phyloP scores from a whole-genome alignment of 176 grass and related monocot genomes.

The Themeda triandra region DNA sequence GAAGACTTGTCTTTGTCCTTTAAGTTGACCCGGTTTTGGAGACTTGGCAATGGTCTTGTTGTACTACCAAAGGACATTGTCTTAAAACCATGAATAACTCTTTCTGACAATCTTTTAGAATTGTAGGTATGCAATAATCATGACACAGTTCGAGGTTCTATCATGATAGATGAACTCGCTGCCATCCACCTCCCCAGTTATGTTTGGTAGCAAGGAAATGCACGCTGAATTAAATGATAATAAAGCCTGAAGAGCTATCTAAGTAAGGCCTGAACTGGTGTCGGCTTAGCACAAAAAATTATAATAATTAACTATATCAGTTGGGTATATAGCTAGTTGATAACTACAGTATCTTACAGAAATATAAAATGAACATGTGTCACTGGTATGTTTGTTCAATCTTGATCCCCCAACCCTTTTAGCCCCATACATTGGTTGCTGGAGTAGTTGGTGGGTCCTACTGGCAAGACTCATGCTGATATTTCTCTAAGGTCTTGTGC shows the following conservation, averaged over 20 bases:
- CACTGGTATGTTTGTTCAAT: neutral
- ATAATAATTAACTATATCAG: neutral
- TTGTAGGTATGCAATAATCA: neutral
- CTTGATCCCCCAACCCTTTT: neutral
- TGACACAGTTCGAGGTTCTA: neutral
- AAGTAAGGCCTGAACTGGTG: neutral
- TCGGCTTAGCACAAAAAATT: neutral
- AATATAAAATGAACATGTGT: neutral
- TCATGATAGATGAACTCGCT: neutral
- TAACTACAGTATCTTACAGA: neutral
- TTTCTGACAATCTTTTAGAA: neutral
- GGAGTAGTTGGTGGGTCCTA: neutral
- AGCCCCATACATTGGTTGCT: neutral
- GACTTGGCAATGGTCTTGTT: neutral
- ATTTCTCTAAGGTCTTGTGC: neutral
- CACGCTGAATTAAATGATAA: neutral
- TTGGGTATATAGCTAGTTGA: neutral
- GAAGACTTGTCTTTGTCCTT: neutral
- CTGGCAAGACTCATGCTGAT: neutral
- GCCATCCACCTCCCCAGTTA: neutral
- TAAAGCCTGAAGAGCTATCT: neutral
- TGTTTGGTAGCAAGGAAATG: neutral
- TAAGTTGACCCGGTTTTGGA: slow-evolving; percentile 13
- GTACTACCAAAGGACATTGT: neutral
- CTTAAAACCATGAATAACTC: neutral